These are phyloP conservation scores for Geotrichum histeridarum DNA, from an alignment of 1,139 yeast species.

Conservation along the genomic window DNA sequence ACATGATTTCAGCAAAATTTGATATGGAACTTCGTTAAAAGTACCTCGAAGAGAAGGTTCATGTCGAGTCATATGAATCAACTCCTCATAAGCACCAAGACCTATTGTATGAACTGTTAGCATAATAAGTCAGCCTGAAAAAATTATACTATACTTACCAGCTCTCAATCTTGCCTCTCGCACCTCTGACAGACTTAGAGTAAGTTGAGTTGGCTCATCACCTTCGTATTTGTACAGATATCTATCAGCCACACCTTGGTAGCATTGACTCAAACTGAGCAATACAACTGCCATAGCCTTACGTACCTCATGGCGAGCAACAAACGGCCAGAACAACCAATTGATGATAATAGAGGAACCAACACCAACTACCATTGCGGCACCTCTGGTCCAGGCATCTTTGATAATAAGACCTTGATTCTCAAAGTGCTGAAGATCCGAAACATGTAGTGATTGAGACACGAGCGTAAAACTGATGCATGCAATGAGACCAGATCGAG, in stretches of 20 bases:
- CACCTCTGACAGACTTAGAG: constrained; percentile 43
- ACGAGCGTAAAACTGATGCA: constrained; percentile 42
- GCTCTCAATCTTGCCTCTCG: constrained; percentile 48
- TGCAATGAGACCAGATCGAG: constrained; percentile 44
- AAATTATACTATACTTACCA: constrained; percentile 22
- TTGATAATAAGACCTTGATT: constrained; percentile 19
- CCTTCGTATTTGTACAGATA: constrained; percentile 45
- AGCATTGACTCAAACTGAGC: constrained; percentile 44
- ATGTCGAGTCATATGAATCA: constrained; percentile 38
- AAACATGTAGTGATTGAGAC: constrained; percentile 33
- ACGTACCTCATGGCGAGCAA: constrained; percentile 43
- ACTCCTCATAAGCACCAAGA: constrained; percentile 39
- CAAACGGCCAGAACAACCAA: constrained; percentile 49
- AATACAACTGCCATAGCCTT: constrained; percentile 41
- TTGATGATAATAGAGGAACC: constrained; percentile 39
- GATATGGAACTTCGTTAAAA: constrained; percentile 29
- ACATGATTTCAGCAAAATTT: constrained; percentile 38
- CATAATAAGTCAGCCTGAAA: background rate
- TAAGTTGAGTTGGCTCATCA: constrained; percentile 45
- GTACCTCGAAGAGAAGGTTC: constrained; percentile 38
- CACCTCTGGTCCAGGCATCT: constrained; percentile 41
- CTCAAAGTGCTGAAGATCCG: background rate
- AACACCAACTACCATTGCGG: constrained; percentile 42
- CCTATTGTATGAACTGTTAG: constrained; percentile 9
- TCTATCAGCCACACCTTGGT: constrained; percentile 46